Evolutionary conservation across 768 basidiomycete genomes (phyloP).

Genomic region (Suillus lakei): DNA sequence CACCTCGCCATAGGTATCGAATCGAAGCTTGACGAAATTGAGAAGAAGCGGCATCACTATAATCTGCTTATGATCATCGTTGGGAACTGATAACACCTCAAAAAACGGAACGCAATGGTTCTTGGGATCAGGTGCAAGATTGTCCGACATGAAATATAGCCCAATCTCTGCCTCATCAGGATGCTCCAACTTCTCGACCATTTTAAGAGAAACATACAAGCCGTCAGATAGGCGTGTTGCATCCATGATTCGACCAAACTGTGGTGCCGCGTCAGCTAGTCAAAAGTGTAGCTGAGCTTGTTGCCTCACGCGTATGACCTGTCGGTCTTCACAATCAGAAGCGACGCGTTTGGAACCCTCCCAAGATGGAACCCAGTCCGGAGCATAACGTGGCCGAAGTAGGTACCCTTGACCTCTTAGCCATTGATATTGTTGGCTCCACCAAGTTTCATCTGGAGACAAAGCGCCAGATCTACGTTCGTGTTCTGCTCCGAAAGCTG

Average conservation of each 20-base stretch:
- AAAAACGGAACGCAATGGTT: slow-evolving; percentile 35
- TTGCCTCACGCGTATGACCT: not conserved
- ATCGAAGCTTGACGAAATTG: slow-evolving; percentile 19
- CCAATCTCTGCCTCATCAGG: slow-evolving; percentile 32
- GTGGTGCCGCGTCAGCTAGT: not conserved
- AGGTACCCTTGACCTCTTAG: slow-evolving; percentile 34
- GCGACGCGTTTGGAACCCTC: not conserved
- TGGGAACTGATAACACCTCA: slow-evolving; percentile 16
- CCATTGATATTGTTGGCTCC: slow-evolving; percentile 32
- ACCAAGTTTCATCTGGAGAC: slow-evolving; percentile 10
- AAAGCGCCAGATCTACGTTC: slow-evolving; percentile 3
- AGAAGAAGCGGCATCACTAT: slow-evolving; percentile 37
- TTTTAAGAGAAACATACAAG: slow-evolving; percentile 35
- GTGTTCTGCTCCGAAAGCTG: not conserved
- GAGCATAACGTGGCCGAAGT: slow-evolving; percentile 36
- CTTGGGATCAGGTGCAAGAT: slow-evolving; percentile 7
- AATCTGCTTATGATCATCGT: slow-evolving; percentile 18
- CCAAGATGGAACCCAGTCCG: slow-evolving; percentile 43
- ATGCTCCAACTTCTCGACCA: slow-evolving; percentile 8
- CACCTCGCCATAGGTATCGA: slow-evolving; percentile 29
- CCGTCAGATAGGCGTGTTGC: slow-evolving; percentile 35
- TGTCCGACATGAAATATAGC: slow-evolving; percentile 20
- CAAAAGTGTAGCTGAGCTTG: not conserved
- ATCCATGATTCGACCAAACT: slow-evolving; percentile 23
- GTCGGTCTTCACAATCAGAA: slow-evolving; percentile 8